Base-by-base conservation (phyloP, 2,329 filamentous ascomycete species). In the Aureobasidium sp. region DNA sequence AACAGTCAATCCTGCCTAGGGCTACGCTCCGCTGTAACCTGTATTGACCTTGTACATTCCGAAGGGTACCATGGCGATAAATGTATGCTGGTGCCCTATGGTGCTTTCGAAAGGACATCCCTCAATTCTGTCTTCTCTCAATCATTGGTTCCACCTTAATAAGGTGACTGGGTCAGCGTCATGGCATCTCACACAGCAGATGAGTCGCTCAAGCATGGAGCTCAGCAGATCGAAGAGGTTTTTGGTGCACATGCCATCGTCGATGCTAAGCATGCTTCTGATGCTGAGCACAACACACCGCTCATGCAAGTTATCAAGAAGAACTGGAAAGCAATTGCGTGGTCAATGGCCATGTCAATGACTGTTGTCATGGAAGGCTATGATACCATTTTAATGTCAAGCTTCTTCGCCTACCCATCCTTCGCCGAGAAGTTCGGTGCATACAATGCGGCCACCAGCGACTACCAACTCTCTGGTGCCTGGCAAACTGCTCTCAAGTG, bases 381-480 rank as follows among this genome's bases (percentile, higher is more conserved):
- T 67, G 85, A 87, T 69, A 82, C 84, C 0, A 84, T 87, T 70
- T 78, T 88, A 9, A 77, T 87, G 26, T 84, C 83, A n/a, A 84
- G 84, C 64, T 77, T 62, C 59, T 61, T 61, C 24, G 59, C 50
- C 17, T 55, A 53, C 17, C 59, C 59, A 6, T 46, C 59, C 4
- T 62, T 62, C 24, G 50, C 39, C 7, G 29, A 20, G 32, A 62
- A 55, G 50, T 62, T 46, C 24, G 59, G 59, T 24, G 59, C 20
- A 17, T 55, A 39, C 41, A 53, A 62, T 29, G 50, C 29, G 6
- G 48, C 50, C 8, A 53, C 48, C 2, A 17, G 24, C 15, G 41
- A 46, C 12, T 62, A 53, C n/a, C 50, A 55, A 39, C 48, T 62
- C 20, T 37, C 50, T 20, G 50, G 50, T 17, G 37, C 59, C 4